phyloP scores from a whole-genome alignment of 139 green algal species.

The Haematococcus sp. region DNA sequence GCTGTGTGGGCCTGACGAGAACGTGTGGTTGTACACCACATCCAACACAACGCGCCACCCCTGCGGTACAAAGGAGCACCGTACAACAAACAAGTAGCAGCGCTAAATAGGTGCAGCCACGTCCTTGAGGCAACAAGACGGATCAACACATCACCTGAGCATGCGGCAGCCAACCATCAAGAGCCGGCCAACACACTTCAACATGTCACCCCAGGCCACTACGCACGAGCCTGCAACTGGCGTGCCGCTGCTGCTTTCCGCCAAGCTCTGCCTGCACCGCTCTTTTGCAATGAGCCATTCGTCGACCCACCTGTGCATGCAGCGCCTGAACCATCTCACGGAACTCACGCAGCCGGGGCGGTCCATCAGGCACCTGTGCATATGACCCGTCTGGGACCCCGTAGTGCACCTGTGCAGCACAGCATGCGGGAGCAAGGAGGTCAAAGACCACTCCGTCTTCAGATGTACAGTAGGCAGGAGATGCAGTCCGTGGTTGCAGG shows the following conservation, averaged over 20 bases:
- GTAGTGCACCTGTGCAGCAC: conserved; percentile 62
- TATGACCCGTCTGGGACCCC: conserved; percentile 79
- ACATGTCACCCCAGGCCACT: too few species aligned
- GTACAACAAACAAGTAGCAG: neutral
- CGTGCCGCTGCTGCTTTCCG: too few species aligned
- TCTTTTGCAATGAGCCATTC: conserved; percentile 13
- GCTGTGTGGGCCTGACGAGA: conserved; percentile 45
- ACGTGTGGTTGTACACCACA: conserved; percentile 94
- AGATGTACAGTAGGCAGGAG: too few species aligned
- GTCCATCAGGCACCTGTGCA: conserved; percentile 74
- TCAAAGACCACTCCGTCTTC: too few species aligned
- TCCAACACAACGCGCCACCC: conserved; percentile 80
- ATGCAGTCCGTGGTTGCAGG: too few species aligned
- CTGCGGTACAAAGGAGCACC: conserved; percentile 43
- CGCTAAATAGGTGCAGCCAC: too few species aligned
- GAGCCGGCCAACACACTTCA: neutral
- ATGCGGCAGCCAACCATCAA: neutral
- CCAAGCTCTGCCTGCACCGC: too few species aligned
- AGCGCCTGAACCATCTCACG: conserved; percentile 73
- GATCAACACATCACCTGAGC: neutral
- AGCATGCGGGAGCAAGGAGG: too few species aligned
- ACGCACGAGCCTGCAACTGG: too few species aligned
- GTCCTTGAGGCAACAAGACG: too few species aligned
- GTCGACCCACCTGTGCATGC: conserved; percentile 27
- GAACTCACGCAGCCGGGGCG: conserved; percentile 58